A percentile compares a stretch with the other conserved stretches of the same genome.
Conservation (phyloP, 108 stramenopile genomes). For the Phaeodactylum tricornutum region DNA sequence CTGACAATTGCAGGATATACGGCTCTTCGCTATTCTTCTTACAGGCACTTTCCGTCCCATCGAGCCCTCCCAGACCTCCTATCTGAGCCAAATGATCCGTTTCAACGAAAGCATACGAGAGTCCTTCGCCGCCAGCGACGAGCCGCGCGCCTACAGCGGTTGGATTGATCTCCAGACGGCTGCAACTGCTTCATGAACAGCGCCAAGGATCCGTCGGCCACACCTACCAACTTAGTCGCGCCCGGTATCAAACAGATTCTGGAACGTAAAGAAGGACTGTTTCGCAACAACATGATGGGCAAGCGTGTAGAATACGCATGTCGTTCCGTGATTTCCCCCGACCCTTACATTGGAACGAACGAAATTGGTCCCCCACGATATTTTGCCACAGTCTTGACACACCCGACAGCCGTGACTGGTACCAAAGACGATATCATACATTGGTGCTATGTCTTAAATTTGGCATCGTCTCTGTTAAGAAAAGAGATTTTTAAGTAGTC, state of each 20-base stretch:
- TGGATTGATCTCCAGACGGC: constrained; percentile 96
- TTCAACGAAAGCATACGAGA: constrained; percentile 58
- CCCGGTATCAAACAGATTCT: constrained; percentile 90
- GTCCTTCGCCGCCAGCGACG: constrained; percentile 39
- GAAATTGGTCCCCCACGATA: constrained; percentile 96
- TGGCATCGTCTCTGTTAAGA: no score
- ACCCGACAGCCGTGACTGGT: constrained; percentile 96
- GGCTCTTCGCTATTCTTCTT: no score
- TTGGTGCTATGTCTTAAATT: no score
- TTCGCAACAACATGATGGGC: constrained; percentile 99
- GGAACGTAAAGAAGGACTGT: constrained; percentile 98
- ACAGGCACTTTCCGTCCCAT: no score
- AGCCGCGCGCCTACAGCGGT: constrained; percentile 29
- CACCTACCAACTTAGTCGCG: constrained; percentile 19
- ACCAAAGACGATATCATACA: no score
- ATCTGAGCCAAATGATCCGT: constrained; percentile 76
- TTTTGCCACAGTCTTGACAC: constrained; percentile 91
- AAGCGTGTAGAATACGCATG: constrained; percentile 98
- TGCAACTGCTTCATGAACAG: constrained; percentile 91
- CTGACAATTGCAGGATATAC: no score
- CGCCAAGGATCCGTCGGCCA: constrained; percentile 79
- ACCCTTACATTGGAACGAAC: constrained; percentile 95
- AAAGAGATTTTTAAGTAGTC: no score
- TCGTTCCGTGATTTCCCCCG: constrained; percentile 95
- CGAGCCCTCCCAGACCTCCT: constrained; percentile 93